Evolutionary conservation across 768 basidiomycete species (phyloP).

Genomic region (Amanita polypyramis): DNA sequence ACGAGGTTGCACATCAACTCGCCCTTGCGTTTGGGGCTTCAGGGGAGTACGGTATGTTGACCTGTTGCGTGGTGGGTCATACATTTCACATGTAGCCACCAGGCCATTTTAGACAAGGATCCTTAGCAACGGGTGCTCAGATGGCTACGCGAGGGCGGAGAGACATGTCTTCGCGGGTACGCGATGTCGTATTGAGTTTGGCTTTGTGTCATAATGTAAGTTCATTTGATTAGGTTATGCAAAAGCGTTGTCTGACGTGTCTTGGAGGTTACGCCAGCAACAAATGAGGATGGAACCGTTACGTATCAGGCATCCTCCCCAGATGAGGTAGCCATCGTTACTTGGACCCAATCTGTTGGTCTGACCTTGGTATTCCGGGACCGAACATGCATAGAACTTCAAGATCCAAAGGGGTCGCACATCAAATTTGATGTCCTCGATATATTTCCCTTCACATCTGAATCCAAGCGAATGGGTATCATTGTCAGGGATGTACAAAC

Average conservation of each 20-base stretch:
- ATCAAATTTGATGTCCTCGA: conserved; percentile 81
- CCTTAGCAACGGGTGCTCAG: conserved; percentile 65
- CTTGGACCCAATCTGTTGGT: conserved; percentile 94
- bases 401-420: conserved; percentile 51
- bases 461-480: conserved; percentile 99
- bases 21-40: conserved; percentile 69
- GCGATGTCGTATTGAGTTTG: conserved; percentile 86
- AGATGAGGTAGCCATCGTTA: conserved; percentile 97
- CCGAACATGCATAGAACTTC: conserved; percentile 81
- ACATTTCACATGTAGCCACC: neutral
- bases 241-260: neutral
- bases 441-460: conserved; percentile 97
- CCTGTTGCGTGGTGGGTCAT: neutral
- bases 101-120: conserved; percentile 40
- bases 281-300: conserved; percentile 86
- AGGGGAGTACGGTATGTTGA: conserved; percentile 38
- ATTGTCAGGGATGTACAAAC: conserved; percentile 72
- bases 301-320: conserved; percentile 99
- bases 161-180: conserved; percentile 90
- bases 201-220: conserved; percentile 93
- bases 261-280: conserved; percentile 83
- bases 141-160: conserved; percentile 80
- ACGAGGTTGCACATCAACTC: conserved; percentile 93
- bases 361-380: conserved; percentile 83
- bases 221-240: conserved; percentile 7